Evolutionary conservation across 1,284 basidiomycete genomes (phyloP), one percentile per base, ranked within the genome.

Genomic region (Microbotryum lychnidis-dioicae): DNA sequence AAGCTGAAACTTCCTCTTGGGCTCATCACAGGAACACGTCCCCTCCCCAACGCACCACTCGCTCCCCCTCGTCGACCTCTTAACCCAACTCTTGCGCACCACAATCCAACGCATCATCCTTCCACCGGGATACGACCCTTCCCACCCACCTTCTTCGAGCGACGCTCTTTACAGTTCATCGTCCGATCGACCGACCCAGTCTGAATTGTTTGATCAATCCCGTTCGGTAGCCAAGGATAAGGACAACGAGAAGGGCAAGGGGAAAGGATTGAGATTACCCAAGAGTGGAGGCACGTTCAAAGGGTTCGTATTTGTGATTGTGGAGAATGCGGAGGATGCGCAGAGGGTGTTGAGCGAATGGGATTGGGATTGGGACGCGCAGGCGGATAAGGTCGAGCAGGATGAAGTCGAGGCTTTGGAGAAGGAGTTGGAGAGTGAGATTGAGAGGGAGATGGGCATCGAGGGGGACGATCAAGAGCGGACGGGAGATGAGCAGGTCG

Each of bases 281-380:
- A 57, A 37, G 20, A 59, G 70, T 27, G 71, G 69, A 1, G 71
- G 71, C 21, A 61, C 63, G n/a, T 71, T 69, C 63, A 69, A 66
- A 47, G 69, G 69, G 0, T 71, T 69, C 44, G 65, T 62, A 14
- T 71, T 71, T 47, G 61, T 66, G 1, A 55, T 72, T 1, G 3
- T 70, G 9, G 23, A 27, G 23, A 53, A 37, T 33, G 45, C 20
- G 44, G 59, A 58, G 23, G 69, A 67, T 8, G 64, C 58, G 2
- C 49, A 60, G 33, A 45, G 53, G 42, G 56, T 59, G 1, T 16
- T 58, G 27, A 18, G 50, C 18, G 52, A 58, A 25, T 71, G 66
- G 63, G 44, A 8, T 4, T 69, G 66, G 66, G 61, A 67, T 20
- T 16, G 20, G 46, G 21, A 23, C 16, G 31, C 3, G 10, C 16